Conservation (phyloP, 139 green algal species). For the Diplosphaera chodatii region DNA sequence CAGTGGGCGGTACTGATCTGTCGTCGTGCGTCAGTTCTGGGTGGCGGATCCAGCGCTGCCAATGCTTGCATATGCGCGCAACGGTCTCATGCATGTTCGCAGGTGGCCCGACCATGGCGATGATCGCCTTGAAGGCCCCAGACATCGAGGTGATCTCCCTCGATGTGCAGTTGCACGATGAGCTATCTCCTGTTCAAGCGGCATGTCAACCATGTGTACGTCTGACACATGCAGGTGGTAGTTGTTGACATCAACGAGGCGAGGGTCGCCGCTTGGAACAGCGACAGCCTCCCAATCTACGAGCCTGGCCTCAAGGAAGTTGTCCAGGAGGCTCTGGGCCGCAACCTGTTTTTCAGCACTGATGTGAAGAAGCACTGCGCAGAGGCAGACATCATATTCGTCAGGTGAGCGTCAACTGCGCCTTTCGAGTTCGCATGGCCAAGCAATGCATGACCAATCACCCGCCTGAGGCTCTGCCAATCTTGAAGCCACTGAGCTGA, state of each 20-base stretch:
- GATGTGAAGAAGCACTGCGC: constrained; percentile 89
- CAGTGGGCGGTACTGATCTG: not conserved
- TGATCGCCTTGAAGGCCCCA: constrained; percentile 93
- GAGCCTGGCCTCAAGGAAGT: constrained; percentile 95
- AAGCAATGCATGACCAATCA: too few relatives aligned
- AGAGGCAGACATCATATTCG: constrained; percentile 96
- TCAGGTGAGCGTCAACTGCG: constrained; percentile 64
- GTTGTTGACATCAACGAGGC: constrained; percentile 90
- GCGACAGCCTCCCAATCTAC: constrained; percentile 89
- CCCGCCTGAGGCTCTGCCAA: not conserved
- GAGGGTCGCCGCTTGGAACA: constrained; percentile 59
- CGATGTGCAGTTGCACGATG: too few relatives aligned
- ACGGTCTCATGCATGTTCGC: too few relatives aligned
- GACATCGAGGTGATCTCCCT: constrained; percentile 78
- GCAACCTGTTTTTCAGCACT: constrained; percentile 97
- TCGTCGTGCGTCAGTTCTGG: not conserved
- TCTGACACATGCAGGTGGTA: constrained; percentile 64
- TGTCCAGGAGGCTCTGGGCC: constrained; percentile 65
- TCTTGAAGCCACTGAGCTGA: too few relatives aligned
- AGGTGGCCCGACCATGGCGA: constrained; percentile 78
- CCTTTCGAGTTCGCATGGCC: too few relatives aligned
- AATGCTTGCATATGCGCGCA: too few relatives aligned
- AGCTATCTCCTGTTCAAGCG: too few relatives aligned
- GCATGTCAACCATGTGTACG: too few relatives aligned
- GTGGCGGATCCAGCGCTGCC: too few relatives aligned